Evolutionary conservation across 192 early-diverging fungal genomes (phyloP), one percentile per base, ranked within the genome.

Genomic region (Spizellomyces punctatus): DNA sequence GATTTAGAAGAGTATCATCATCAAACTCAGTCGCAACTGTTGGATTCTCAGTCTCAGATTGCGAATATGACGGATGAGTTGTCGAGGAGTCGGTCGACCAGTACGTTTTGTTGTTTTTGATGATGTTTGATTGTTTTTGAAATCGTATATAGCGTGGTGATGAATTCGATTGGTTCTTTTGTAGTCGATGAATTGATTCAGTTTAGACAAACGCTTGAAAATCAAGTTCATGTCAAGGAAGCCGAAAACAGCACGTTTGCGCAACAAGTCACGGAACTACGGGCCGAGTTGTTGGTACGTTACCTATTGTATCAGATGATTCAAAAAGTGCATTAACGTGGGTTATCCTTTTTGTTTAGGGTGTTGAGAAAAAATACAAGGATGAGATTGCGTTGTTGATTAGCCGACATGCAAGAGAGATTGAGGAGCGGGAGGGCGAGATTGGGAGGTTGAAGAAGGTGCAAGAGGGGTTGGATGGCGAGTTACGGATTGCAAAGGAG

Each of bases 1-100:
- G 94, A 95, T 77, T 83, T 94, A 79, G 91, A 95, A 72, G 81
- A 92, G 73, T 79, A 81, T 41, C 75, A 83, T 36, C 83, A 83
- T 47, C 67, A 81, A 12, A 82, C 75, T 16, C 49, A 64, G 7
- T 22, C 56, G 12, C 65, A 80, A 47, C 69, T 81, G 7, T 46
- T 12, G 21, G 71, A 77, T 46, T 81, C 83, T 5, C 43, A 65
- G n/a, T 16, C 67, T 8, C 56, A 46, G 21, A 64, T 86, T 16
- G 46, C 58, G n/a, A 52, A 49, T 43, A 36, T 82, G 57, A 79
- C 65, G 4, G 71, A 78, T 10, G 66, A 83, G 55, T 69, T 83
- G 43, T 58, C n/a, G 22, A 65, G 59, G 36, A 78, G 78, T 22
- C 76, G 69, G 36, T 79, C 58, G 41, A 43, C 67, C 42, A 78